Base-by-base conservation (phyloP, 305 asterid genomes). In the Fraxinus dipetala region DNA sequence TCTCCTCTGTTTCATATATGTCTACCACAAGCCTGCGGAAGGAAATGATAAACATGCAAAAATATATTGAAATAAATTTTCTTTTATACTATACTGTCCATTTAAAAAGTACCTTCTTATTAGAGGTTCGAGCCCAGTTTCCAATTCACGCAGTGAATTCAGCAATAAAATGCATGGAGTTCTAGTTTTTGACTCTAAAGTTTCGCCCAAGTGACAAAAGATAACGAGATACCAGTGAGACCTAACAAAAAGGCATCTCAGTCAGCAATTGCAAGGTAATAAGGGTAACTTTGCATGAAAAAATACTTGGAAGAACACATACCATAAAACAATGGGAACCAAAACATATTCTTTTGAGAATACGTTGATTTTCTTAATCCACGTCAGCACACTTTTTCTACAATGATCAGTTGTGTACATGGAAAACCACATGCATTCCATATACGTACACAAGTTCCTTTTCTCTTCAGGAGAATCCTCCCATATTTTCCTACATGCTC, bases 151-250 rank as follows among this genome's bases (percentile, higher is more conserved):
- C 38, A 89, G 79, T 4, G 91, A 90, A 85, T 90, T 93, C 69
- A 92, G 87, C 43, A 88, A 84, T 82, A 92, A 75, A 88, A 89
- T 85, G 84, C 90, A 92, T 2, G 90, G 92, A 76, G 89, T 65
- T 43, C 24, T 65, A 22, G 82, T 40, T 26, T 81, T 43, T 34
- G 91, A 84, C 51, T 81, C 45, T 10, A 48, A 34, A 77, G 85
- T 85, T 87, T 82, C 86, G 0, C 86, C 90, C n/a, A 92, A 77
- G 86, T 92, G 84, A 78, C 92, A 92, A 32, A 89, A 86, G 86
- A 91, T 88, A 82, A 91, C 81, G 61, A 91, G 95, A 85, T 84
- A 88, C 95, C 93, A 90, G 67, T 90, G 93, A 56, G 38, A 78
- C 92, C 95, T 91, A 79, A 81, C 61, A 35, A 80, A 75, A 84